phyloP scores from a whole-genome alignment of 495 filamentous ascomycete species.

The Bombardia bombarda region DNA sequence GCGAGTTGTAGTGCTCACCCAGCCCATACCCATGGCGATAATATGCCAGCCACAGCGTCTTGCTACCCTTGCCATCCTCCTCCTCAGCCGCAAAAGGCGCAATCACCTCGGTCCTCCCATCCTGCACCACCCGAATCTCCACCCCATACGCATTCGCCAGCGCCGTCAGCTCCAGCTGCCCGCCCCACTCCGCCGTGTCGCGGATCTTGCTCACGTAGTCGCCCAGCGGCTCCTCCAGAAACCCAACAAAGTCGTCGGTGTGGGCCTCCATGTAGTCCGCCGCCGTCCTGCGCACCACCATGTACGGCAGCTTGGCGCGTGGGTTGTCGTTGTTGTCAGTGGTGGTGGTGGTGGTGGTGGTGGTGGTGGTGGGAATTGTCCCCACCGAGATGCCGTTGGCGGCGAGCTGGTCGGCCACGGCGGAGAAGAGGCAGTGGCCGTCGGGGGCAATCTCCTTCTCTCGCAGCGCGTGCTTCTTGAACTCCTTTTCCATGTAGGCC shows the following conservation, averaged over 20 bases:
- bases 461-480: conserved; percentile 51
- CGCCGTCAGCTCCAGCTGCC: conserved; percentile 80
- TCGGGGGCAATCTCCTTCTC: conserved; percentile 82
- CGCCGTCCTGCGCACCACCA: conserved; percentile 44
- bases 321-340: too few species aligned
- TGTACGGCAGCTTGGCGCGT: too few species aligned
- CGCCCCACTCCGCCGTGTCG: conserved; percentile 94
- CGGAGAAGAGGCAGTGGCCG: conserved; percentile 93
- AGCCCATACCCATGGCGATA: conserved; percentile 87
- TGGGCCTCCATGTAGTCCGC: conserved; percentile 49
- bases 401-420: conserved; percentile 75
- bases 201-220: conserved; percentile 68
- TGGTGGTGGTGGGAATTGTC: conserved; percentile 8
- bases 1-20: conserved; percentile 95
- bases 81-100: conserved; percentile 32
- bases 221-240: conserved; percentile 74
- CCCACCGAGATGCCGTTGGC: conserved; percentile 30
- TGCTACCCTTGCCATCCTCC: conserved; percentile 18
- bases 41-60: conserved; percentile 82
- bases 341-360: neutral
- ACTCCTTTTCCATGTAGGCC: conserved; percentile 55
- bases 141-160: conserved; percentile 77
- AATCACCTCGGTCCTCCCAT: conserved; percentile 71
- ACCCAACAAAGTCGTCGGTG: conserved; percentile 46
- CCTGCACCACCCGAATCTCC: conserved; percentile 79